Percentiles rank a stretch among this genome's conserved stretches.
Evolutionary conservation across 768 basidiomycete genomes (phyloP).

Genomic region (Lentinula guzmanii): DNA sequence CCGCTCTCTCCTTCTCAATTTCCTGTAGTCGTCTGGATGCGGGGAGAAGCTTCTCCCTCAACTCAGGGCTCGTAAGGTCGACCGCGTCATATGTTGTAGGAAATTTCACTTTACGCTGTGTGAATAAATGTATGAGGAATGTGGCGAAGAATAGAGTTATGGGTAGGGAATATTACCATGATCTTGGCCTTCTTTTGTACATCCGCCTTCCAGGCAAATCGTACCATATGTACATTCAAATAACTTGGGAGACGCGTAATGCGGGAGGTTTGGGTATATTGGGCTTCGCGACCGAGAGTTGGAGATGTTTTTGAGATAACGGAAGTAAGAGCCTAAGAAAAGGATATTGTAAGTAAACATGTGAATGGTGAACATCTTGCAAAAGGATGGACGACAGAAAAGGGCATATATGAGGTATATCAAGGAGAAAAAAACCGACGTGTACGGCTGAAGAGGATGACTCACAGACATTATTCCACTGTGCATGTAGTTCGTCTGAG

Average conservation of each 20-base stretch:
- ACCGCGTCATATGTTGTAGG: slow-evolving; percentile 81
- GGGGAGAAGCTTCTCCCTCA: slow-evolving; percentile 65
- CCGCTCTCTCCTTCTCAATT: slow-evolving; percentile 76
- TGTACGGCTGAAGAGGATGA: neutral
- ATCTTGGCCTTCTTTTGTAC: slow-evolving; percentile 94
- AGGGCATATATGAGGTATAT: neutral
- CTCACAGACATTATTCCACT: slow-evolving; percentile 75
- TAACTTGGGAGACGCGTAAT: slow-evolving; percentile 81
- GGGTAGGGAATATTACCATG: slow-evolving; percentile 51
- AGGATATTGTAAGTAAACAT: no score
- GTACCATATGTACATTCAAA: slow-evolving; percentile 90
- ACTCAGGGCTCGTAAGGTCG: slow-evolving; percentile 76
- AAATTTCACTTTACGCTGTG: slow-evolving; percentile 87
- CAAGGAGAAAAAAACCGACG: no score
- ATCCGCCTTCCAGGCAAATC: slow-evolving; percentile 92
- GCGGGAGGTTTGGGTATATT: slow-evolving; percentile 76
- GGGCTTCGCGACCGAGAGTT: slow-evolving; percentile 70
- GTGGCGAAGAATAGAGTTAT: neutral
- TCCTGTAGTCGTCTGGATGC: slow-evolving; percentile 69
- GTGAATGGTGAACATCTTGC: neutral
- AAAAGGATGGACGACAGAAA: neutral
- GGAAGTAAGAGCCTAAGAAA: slow-evolving; percentile 70
- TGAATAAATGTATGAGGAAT: neutral
- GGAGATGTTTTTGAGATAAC: slow-evolving; percentile 83
- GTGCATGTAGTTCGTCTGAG: slow-evolving; percentile 82